Percentiles rank a stretch among this genome's conserved stretches.
These are phyloP conservation scores for Sordariomycetes sp. DNA, from an alignment of 2,329 filamentous ascomycete genomes.

Conservation along the genomic window DNA sequence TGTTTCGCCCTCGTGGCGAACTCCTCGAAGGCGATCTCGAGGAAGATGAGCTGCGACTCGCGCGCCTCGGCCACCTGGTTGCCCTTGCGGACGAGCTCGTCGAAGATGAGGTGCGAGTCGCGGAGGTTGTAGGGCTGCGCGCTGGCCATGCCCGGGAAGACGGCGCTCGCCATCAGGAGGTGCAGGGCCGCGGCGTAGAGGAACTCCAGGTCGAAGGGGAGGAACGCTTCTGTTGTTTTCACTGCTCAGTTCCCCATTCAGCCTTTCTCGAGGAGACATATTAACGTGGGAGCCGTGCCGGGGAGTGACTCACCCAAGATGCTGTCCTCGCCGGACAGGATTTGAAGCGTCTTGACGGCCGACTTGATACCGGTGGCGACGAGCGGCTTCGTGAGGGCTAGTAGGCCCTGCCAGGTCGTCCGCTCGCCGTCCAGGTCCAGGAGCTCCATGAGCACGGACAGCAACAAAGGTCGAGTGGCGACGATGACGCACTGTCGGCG, in stretches of 20 bases:
- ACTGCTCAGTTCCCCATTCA: background rate
- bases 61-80: constrained; percentile 10
- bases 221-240: constrained; percentile 19
- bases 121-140: constrained; percentile 11
- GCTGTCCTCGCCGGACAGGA: constrained; percentile 21
- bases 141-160: constrained; percentile 20
- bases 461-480: constrained; percentile 24
- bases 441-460: constrained; percentile 25
- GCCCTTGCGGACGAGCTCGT: constrained; percentile 20
- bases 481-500: constrained; percentile 22
- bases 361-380: constrained; percentile 29
- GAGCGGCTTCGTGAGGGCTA: constrained; percentile 20
- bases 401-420: constrained; percentile 20
- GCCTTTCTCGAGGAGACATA: background rate
- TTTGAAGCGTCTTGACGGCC: constrained; percentile 25
- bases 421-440: constrained; percentile 15
- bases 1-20: background rate
- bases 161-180: constrained; percentile 21
- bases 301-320: constrained; percentile 21
- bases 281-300: too few relatives aligned
- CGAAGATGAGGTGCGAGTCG: constrained; percentile 17
- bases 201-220: constrained; percentile 27
- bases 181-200: constrained; percentile 21
- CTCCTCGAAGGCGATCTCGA: background rate
- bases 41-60: background rate